Evolutionary conservation across 2,329 filamentous ascomycete species (phyloP), one percentile per base, ranked within the genome.

Genomic region (Fusarium bactridioides): DNA sequence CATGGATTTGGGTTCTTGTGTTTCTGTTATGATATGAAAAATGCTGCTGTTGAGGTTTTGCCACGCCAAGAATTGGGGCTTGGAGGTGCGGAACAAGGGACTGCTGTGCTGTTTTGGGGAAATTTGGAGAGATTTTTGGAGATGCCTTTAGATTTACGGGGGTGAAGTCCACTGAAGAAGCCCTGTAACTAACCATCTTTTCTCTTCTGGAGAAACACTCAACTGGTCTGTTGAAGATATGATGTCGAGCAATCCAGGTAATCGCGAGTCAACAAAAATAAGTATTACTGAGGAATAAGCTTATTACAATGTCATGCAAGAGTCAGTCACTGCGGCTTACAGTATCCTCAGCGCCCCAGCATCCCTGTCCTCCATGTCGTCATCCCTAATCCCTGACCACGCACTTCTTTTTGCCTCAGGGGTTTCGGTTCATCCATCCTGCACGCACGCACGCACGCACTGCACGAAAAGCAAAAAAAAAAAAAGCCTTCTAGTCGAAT

Each of bases 401-500:
- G 53, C 44, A 67, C 33, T 23, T 37, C 33, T 51, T 29, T 40
- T 47, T 56, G 48, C 64, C 56, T 63, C 65, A 65, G 61, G 57
- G 59, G 58, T 23, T 38, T 48, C 21, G 11, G 29, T 35, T 25
- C 48, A 35, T 51, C n/a, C 48, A 48, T 48, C 27, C 21, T 51
- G 29, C n/a, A 31, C 27, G 3, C 25, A 25, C 25, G 25, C 31
- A 31, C 25, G 6, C 16, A 31, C 37, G 25, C 33, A 66, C 53
- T 25, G 35, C 43, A n/a, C 13, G 27, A 27, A 48, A 21, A 40
- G 43, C 10, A 27, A 44, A 27, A 33, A 35, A 27, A 27, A 44
- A 27, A 33, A 35, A 27, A 10, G 44, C 19, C 60, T 77, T 77
- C 73, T 74, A 72, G 69, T 66, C 61, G 57, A 68, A 53, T 77